Evolutionary conservation across 441 rosid species (phyloP).

Genomic region (Bruguiera hainesii): DNA sequence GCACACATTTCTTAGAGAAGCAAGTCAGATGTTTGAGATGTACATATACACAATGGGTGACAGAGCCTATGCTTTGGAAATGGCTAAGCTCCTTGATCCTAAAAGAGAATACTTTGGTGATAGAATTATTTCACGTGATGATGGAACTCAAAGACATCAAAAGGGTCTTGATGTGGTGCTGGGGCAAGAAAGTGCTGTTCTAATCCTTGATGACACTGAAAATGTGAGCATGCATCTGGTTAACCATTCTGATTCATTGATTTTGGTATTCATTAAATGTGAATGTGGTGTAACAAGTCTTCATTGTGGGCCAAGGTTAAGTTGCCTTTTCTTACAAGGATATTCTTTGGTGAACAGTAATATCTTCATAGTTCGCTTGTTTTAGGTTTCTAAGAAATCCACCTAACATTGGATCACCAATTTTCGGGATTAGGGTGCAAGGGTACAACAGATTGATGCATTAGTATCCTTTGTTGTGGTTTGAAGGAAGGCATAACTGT

Average conservation of each 20-base stretch:
- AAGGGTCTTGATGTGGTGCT: constrained; percentile 86
- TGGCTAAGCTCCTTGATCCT: constrained; percentile 89
- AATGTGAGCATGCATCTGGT: constrained; percentile 42
- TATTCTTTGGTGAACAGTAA: neutral
- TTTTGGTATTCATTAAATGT: neutral
- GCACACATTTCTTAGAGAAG: constrained; percentile 63
- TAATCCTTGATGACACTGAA: constrained; percentile 91
- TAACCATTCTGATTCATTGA: neutral
- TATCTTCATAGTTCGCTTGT: too few species aligned
- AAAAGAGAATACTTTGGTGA: constrained; percentile 50
- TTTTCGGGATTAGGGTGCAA: too few species aligned
- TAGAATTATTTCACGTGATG: constrained; percentile 82
- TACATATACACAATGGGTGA: constrained; percentile 85
- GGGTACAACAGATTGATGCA: too few species aligned
- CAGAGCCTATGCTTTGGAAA: constrained; percentile 66
- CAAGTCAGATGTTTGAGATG: constrained; percentile 76
- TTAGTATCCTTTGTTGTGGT: too few species aligned
- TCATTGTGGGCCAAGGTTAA: neutral
- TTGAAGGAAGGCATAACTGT: too few species aligned
- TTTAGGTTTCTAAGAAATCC: too few species aligned
- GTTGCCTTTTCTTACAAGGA: neutral
- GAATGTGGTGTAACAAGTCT: neutral
- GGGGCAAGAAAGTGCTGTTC: constrained; percentile 81
- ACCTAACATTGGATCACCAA: too few species aligned
- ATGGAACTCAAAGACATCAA: constrained; percentile 78